A percentile compares a stretch with the other conserved stretches of the same genome.
These are phyloP conservation scores for Gamsiella multidivaricata DNA, from an alignment of 192 early-diverging fungal species.

Conservation along the genomic window DNA sequence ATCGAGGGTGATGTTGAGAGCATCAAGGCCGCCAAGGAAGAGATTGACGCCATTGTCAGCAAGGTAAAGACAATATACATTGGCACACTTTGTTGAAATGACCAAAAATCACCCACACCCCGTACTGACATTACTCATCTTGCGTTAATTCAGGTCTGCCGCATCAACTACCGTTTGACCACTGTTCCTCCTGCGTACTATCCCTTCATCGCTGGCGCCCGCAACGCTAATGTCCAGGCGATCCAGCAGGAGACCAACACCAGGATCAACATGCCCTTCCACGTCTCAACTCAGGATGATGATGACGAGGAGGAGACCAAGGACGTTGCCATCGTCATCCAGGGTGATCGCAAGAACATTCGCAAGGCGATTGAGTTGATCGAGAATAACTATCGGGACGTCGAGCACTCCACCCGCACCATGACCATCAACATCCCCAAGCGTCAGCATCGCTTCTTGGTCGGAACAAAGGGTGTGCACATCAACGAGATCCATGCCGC, in stretches of 20 bases:
- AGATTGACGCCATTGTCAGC: slow-evolving; percentile 85
- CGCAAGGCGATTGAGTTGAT: slow-evolving; percentile 72
- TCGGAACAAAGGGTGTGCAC: slow-evolving; percentile 81
- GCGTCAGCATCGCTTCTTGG: slow-evolving; percentile 92
- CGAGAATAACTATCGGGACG: slow-evolving; percentile 65
- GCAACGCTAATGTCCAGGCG: slow-evolving; percentile 68
- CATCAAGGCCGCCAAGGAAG: slow-evolving; percentile 84
- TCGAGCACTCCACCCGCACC: slow-evolving; percentile 74
- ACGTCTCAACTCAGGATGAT: slow-evolving; percentile 58
- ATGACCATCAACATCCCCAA: slow-evolving; percentile 83
- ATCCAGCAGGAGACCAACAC: slow-evolving; percentile 72
- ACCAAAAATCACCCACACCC: too few species aligned
- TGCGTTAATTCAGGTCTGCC: slow-evolving; percentile 32
- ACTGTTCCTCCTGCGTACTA: slow-evolving; percentile 78
- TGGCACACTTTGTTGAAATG: too few species aligned
- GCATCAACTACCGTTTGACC: slow-evolving; percentile 69
- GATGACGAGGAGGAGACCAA: slow-evolving; percentile 38
- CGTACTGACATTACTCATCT: neutral
- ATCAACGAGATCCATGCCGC: slow-evolving; percentile 87
- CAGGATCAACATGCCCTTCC: slow-evolving; percentile 83
- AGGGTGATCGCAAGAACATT: slow-evolving; percentile 82
- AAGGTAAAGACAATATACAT: slow-evolving; percentile 54
- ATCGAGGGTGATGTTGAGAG: slow-evolving; percentile 89
- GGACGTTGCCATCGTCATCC: slow-evolving; percentile 72
- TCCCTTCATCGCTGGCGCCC: slow-evolving; percentile 86